Conservation (phyloP, 768 basidiomycete species). For the Rhodotorula kratochvilovae region DNA sequence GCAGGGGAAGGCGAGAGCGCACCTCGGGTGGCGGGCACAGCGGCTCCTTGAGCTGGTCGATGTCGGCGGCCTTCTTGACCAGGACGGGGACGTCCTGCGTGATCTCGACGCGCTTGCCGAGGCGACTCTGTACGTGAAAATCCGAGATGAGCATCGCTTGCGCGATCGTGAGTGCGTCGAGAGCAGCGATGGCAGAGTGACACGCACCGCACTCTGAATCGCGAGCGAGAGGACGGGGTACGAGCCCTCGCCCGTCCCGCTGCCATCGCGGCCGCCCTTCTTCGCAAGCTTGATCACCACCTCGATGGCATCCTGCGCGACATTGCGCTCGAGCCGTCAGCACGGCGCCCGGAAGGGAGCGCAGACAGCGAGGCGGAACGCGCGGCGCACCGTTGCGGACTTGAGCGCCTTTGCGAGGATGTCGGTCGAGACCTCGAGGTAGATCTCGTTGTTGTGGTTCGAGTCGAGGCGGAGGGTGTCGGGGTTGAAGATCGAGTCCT, state of each 20-base stretch:
- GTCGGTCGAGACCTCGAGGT: constrained; percentile 66
- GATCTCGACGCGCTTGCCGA: constrained; percentile 62
- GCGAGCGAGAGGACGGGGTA: constrained; percentile 73
- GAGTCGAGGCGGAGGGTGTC: constrained; percentile 78
- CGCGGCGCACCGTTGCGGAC: constrained; percentile 36
- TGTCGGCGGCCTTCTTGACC: constrained; percentile 69
- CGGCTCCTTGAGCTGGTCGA: constrained; percentile 68
- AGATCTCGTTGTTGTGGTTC: constrained; percentile 75
- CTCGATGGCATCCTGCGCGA: constrained; percentile 55
- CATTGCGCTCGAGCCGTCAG: background rate
- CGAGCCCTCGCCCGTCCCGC: constrained; percentile 22
- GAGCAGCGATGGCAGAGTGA: no score
- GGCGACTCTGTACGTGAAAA: constrained; percentile 54
- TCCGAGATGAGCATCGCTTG: no score
- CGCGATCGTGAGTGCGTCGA: no score
- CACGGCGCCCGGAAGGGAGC: background rate
- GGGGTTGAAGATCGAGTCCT: constrained; percentile 50
- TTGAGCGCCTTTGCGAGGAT: constrained; percentile 65
- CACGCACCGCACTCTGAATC: constrained; percentile 52
- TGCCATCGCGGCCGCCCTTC: constrained; percentile 57
- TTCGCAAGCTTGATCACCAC: constrained; percentile 80
- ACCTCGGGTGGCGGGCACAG: constrained; percentile 83
- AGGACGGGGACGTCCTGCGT: constrained; percentile 78
- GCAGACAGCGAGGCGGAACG: background rate
- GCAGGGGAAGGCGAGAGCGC: constrained; percentile 1